Percentiles rank a stretch among this genome's conserved stretches.
Evolutionary conservation across 192 early-diverging fungal species (phyloP).

Genomic region (Entrophospora sp.): DNA sequence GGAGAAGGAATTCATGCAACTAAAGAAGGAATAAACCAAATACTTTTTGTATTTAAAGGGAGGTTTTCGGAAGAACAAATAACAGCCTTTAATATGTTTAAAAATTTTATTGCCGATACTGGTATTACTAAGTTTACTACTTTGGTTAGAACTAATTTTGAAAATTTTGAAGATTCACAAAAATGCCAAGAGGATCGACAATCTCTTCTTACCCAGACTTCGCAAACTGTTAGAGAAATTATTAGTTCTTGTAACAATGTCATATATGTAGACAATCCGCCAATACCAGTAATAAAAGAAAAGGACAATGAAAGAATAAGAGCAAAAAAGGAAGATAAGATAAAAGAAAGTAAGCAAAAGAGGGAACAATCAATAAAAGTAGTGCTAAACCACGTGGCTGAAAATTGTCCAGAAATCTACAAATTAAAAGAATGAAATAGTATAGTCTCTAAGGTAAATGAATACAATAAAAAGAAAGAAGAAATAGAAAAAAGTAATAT

Average conservation of each 20-base stretch:
- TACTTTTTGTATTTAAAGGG: slow-evolving; percentile 1
- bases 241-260: slow-evolving; percentile 2
- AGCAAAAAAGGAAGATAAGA: neutral
- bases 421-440: slow-evolving; percentile 8
- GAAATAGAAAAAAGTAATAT: neutral
- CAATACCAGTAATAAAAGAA: slow-evolving; percentile 4
- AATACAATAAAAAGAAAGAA: neutral
- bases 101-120: neutral
- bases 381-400: neutral
- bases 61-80: neutral
- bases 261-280: slow-evolving; percentile 1
- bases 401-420: neutral
- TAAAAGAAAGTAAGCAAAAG: neutral
- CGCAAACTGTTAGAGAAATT: neutral
- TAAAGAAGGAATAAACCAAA: slow-evolving; percentile 1
- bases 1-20: neutral
- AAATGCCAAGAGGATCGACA: neutral
- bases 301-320: neutral
- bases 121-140: slow-evolving; percentile 13
- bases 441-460: neutral
- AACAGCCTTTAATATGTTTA: neutral
- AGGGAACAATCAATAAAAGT: neutral
- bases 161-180: neutral
- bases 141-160: neutral
- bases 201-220: neutral